These are phyloP conservation scores for Bryopsis sp. DNA, from an alignment of 139 green algal genomes.

Conservation along the genomic window DNA sequence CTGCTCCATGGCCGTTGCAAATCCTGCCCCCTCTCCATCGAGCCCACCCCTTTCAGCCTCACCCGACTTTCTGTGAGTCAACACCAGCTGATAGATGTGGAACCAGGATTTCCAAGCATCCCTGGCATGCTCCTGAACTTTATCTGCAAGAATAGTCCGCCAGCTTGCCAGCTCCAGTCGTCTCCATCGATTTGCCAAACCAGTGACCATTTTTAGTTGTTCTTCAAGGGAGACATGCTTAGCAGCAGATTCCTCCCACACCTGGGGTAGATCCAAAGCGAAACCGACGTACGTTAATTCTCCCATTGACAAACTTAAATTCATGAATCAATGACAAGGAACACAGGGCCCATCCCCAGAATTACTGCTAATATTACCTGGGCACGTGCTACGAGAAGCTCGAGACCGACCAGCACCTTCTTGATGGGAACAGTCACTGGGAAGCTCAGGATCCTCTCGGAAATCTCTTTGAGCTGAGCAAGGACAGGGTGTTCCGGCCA, in stretches of 20 bases:
- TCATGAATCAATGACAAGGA: neutral
- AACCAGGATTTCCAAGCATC: conserved; percentile 78
- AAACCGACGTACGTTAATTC: neutral
- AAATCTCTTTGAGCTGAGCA: conserved; percentile 68
- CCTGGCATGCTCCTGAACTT: conserved; percentile 34
- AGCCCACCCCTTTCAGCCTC: conserved; percentile 17
- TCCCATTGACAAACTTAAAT: too few relatives aligned
- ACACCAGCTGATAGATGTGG: conserved; percentile 74
- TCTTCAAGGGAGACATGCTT: conserved; percentile 64
- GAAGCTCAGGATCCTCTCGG: conserved; percentile 60
- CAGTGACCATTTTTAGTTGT: conserved; percentile 51
- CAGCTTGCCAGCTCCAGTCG: conserved; percentile 81
- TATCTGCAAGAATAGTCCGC: conserved; percentile 51
- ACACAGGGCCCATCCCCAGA: neutral
- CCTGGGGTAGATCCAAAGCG: conserved; percentile 31
- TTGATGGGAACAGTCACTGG: conserved; percentile 63
- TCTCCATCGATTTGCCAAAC: conserved; percentile 78
- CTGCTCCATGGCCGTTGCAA: conserved; percentile 61
- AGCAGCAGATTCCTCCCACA: conserved; percentile 92
- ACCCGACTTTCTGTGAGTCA: conserved; percentile 7
- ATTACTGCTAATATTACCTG: conserved; percentile 31
- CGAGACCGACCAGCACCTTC: conserved; percentile 74
- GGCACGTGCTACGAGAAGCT: conserved; percentile 80
- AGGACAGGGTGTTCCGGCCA: conserved; percentile 92
- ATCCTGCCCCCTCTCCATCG: conserved; percentile 20